Base-by-base conservation (phyloP, 495 filamentous ascomycete genomes). In the Penicillium antarcticum region DNA sequence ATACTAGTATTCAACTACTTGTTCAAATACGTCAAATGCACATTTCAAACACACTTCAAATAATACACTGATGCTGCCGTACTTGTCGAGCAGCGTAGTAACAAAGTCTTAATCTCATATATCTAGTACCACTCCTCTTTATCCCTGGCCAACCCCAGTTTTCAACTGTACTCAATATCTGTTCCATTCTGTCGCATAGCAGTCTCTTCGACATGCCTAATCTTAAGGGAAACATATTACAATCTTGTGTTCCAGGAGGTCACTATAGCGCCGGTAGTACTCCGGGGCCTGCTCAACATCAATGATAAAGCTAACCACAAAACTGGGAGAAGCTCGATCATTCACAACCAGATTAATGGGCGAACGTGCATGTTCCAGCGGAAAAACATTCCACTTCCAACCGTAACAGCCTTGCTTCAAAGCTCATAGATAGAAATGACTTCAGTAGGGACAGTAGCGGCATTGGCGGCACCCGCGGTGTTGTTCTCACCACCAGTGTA, bases 281-380 rank as follows among this genome's bases (percentile, higher is more conserved):
- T 39, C 41, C 6, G 53, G 41, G 2, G 40, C 53, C 11, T 51
- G 16, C 37, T 56, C 53, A 36, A 56, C 51, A 40, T 56, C 53
- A 46, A 56, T 46, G 19, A 45, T 21, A 11, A 31, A 45, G 26
- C 39, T 45, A 24, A 56, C 32, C 29, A 56, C 41, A 41, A 56
- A 56, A 11, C 70, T 7, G 64, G 66, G 12, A 59, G 63, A 51
- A 57, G 42, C 42, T 17, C 42, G 6, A 13, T 33, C 42, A 33
- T 17, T 45, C 12, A 36, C 45, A 33, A 67, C 18, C 51, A 53
- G 32, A 54, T 65, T 38, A 49, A 56, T 31, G 14, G 51, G 53
- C 18, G 41, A 29, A 16, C 34, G 42, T 4, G 48, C 47, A 37
- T 41, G 42, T 26, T 51, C 47, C 4, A 51, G 23, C 10, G 47